These are phyloP conservation scores for Coprinopsis strossmayeri DNA, from an alignment of 768 basidiomycete species.

Conservation along the genomic window DNA sequence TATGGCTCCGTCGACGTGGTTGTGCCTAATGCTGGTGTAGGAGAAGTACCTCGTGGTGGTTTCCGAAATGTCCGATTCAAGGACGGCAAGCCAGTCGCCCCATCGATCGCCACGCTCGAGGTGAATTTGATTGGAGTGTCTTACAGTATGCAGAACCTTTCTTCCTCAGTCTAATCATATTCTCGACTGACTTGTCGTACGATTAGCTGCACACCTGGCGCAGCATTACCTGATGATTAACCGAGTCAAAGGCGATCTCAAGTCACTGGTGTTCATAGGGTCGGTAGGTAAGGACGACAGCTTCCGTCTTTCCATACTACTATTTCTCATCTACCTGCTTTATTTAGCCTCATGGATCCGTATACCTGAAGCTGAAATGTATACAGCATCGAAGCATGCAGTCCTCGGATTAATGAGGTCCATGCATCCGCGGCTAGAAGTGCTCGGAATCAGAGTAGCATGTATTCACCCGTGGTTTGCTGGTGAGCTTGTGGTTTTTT, in stretches of 20 bases:
- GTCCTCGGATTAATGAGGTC: constrained; percentile 48
- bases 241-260: constrained; percentile 32
- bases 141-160: constrained; percentile 36
- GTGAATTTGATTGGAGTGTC: constrained; percentile 43
- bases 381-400: constrained; percentile 49
- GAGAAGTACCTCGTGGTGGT: constrained; percentile 22
- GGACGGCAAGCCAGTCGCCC: constrained; percentile 38
- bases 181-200: background rate
- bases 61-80: constrained; percentile 22
- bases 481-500: constrained; percentile 25
- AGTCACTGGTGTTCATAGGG: constrained; percentile 45
- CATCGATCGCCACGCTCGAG: constrained; percentile 36
- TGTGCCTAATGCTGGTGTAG: constrained; percentile 46
- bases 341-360: constrained; percentile 42
- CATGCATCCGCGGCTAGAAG: constrained; percentile 28
- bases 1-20: constrained; percentile 50
- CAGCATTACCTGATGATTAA: constrained; percentile 41
- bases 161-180: background rate
- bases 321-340: background rate
- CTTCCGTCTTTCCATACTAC: background rate
- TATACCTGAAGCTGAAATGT: constrained; percentile 37
- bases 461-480: constrained; percentile 51
- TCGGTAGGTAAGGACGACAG: constrained; percentile 36
- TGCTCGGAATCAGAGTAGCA: constrained; percentile 35
- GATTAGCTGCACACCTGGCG: constrained; percentile 42